A percentile compares a stretch with the other conserved stretches of the same genome.
These are phyloP conservation scores for Botrytis fragariae DNA, from an alignment of 2,329 filamentous ascomycete species.

Conservation along the genomic window DNA sequence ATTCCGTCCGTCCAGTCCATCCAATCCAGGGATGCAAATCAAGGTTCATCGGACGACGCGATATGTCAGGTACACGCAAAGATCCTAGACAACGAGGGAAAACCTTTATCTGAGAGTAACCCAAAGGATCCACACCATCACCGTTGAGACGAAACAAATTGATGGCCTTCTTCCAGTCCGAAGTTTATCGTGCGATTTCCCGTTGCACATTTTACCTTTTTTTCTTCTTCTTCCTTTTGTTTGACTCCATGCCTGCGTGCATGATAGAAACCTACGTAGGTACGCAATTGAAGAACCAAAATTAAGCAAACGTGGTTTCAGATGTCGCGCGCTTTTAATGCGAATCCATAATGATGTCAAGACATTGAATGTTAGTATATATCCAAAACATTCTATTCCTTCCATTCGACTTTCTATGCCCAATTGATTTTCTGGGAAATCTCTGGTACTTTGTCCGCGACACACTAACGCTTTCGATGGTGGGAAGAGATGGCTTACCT, in stretches of 20 bases:
- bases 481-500: neutral
- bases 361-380: neutral
- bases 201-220: neutral
- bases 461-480: neutral
- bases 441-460: neutral
- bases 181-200: neutral
- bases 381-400: neutral
- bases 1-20: neutral
- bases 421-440: neutral
- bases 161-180: neutral
- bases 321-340: slow-evolving; percentile 16
- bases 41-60: neutral
- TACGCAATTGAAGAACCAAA: neutral
- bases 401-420: neutral
- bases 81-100: neutral
- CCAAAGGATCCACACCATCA: neutral
- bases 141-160: neutral
- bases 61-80: neutral
- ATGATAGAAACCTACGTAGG: neutral
- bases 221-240: neutral
- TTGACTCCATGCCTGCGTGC: neutral
- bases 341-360: slow-evolving; percentile 4
- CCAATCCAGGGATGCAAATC: neutral
- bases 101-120: neutral
- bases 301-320: slow-evolving; percentile 13